Evolutionary conservation across 1,139 yeast genomes (phyloP).

Genomic region (Blastobotrys capitulatus): DNA sequence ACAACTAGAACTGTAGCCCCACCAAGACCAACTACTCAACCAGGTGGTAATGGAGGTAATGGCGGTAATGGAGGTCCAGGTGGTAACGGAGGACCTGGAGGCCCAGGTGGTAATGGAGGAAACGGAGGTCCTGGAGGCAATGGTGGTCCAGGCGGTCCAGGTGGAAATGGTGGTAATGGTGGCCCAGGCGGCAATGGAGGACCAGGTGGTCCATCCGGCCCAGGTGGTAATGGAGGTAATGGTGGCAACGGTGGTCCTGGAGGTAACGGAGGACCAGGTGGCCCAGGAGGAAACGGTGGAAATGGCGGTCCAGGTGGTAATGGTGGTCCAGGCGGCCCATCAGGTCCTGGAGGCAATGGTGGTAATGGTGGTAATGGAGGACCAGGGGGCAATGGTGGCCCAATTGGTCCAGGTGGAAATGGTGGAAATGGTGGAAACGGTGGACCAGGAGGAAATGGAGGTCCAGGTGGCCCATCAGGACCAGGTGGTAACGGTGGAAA

Average conservation of each 20-base stretch:
- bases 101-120: not conserved
- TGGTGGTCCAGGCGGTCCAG: constrained; percentile 3
- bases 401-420: not conserved
- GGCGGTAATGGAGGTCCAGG: constrained; percentile 3
- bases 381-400: not conserved
- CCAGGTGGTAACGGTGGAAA: not conserved
- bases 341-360: constrained; percentile 1
- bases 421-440: not conserved
- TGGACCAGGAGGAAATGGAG: not conserved
- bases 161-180: constrained; percentile 1
- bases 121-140: constrained; percentile 1
- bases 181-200: constrained; percentile 1
- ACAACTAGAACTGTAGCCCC: not conserved
- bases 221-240: not conserved
- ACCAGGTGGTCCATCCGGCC: not conserved
- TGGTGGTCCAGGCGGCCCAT: constrained; percentile 1
- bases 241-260: constrained; percentile 2
- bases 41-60: constrained; percentile 3
- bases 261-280: not conserved
- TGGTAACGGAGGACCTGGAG: not conserved
- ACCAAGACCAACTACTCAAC: too few relatives aligned
- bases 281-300: constrained; percentile 1
- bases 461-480: not conserved
- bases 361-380: not conserved
- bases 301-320: not conserved